Percentiles rank a stretch among this genome's conserved stretches.
phyloP scores from a whole-genome alignment of 2,329 filamentous ascomycete species.

The Cadophora luteo-olivacea region DNA sequence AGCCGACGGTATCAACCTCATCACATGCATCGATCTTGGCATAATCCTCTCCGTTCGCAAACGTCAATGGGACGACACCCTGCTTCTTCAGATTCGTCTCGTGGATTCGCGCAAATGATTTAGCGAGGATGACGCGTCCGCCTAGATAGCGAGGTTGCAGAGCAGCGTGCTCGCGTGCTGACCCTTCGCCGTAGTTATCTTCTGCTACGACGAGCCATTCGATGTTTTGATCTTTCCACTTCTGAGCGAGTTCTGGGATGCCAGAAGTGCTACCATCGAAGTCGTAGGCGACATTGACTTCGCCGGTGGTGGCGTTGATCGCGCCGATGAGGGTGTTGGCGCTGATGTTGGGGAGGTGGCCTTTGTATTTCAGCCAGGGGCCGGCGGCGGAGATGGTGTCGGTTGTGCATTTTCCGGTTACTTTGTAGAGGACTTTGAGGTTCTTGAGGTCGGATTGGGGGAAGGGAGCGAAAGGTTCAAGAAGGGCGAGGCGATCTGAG shows the following conservation, averaged over 20 bases:
- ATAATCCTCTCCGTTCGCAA: constrained; percentile 88
- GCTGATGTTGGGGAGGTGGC: constrained; percentile 95
- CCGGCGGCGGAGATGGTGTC: constrained; percentile 98
- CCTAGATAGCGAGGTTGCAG: constrained; percentile 91
- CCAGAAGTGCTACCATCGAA: constrained; percentile 74
- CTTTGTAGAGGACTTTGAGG: constrained; percentile 91
- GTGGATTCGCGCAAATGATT: constrained; percentile 91
- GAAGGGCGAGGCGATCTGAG: constrained; percentile 87
- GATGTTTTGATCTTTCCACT: constrained; percentile 77
- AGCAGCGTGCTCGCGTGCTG: constrained; percentile 87
- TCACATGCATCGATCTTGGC: constrained; percentile 84
- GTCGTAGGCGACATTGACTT: constrained; percentile 93
- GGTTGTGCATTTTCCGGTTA: constrained; percentile 97
- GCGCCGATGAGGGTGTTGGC: constrained; percentile 98
- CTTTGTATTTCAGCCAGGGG: constrained; percentile 99
- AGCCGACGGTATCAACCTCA: constrained; percentile 79
- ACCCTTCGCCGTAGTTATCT: constrained; percentile 96
- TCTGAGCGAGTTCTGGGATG: constrained; percentile 85
- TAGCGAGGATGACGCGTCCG: constrained; percentile 81
- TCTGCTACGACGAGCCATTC: constrained; percentile 96
- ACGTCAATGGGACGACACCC: constrained; percentile 92
- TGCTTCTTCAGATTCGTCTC: constrained; percentile 98
- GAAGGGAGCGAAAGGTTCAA: constrained; percentile 90
- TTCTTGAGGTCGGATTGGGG: constrained; percentile 75
- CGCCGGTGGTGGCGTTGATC: constrained; percentile 87